A percentile compares a stretch with the other conserved stretches of the same genome.
Evolutionary conservation across 495 filamentous ascomycete species (phyloP).

Genomic region (Neurospora sp.): DNA sequence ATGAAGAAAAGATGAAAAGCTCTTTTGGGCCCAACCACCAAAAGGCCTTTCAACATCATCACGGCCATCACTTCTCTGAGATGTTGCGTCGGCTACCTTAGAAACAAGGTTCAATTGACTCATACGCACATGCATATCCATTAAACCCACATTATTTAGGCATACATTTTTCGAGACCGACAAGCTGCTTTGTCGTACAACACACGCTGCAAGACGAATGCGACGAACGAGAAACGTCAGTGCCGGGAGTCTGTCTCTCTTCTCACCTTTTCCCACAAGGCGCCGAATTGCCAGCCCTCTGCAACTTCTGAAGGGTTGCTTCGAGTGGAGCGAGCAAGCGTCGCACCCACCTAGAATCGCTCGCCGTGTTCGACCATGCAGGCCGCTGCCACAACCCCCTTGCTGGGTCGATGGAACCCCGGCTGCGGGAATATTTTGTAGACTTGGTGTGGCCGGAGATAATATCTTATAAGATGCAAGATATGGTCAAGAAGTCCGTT

Average conservation of each 20-base stretch:
- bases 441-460: neutral
- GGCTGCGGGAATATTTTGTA: constrained; percentile 13
- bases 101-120: neutral
- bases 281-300: neutral
- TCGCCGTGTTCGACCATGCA: constrained; percentile 26
- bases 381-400: neutral
- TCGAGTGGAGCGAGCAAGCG: neutral
- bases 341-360: constrained; percentile 4
- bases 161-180: neutral
- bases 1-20: neutral
- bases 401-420: constrained; percentile 12
- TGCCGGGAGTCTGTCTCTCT: neutral
- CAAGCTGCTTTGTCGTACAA: neutral
- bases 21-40: neutral
- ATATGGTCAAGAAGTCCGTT: neutral
- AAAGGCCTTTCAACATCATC: neutral
- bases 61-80: neutral
- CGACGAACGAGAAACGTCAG: neutral
- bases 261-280: neutral
- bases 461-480: neutral
- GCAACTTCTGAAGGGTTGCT: neutral
- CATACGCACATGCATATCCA: neutral
- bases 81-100: neutral
- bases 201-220: neutral
- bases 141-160: neutral